Base-by-base conservation (phyloP, 495 filamentous ascomycete species). In the Trichoderma asperelloides region DNA sequence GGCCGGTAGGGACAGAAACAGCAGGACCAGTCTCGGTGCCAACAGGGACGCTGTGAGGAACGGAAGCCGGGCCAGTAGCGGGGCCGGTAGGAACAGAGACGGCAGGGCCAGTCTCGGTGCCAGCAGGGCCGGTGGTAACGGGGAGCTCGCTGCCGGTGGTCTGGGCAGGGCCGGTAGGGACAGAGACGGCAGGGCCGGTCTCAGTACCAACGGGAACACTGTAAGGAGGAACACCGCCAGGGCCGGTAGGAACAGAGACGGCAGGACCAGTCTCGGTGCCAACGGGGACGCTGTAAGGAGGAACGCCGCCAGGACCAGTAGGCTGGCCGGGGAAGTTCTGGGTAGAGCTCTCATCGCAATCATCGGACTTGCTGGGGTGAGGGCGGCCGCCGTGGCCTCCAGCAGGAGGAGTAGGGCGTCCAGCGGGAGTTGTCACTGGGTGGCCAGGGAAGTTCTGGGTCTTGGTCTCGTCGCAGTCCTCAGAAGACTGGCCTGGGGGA, bases 81-180 rank as follows among this genome's bases (percentile, higher is more conserved):
- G 71, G 71, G 69, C 73, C 76, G 3, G 74, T 70, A 4, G 75
- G 76, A 2, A 70, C 73, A 41, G 71, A 70, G 23, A 64, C 13
- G n/a, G 69, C 65, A 12, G 21, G 11, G 49, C 49, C 49, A 57
- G 49, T 21, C 49, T 23, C n/a, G 49, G 49, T 23, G 49, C n/a
- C 49, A 57, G 21, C 49, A 55, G 49, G 49, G 18, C 49, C 49
- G 21, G 49, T 21, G 49, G 49, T 21, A 55, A n/a, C 41, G 18
- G 49, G 49, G 68, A 69, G 41, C 41, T 45, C 13, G 41, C 18
- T 45, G 12, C 66, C 49, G 16, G 55, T 33, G 33, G 33, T 45
- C 39, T 40, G 27, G 1, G 65, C 66, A 51, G 65, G 28, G 30
- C 30, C 30, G 23, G 51, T 33, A 13, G 68, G 63, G 25, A 30